These are phyloP conservation scores for Salix arbutifolia DNA, from an alignment of 345 rosid genomes.

Conservation along the genomic window DNA sequence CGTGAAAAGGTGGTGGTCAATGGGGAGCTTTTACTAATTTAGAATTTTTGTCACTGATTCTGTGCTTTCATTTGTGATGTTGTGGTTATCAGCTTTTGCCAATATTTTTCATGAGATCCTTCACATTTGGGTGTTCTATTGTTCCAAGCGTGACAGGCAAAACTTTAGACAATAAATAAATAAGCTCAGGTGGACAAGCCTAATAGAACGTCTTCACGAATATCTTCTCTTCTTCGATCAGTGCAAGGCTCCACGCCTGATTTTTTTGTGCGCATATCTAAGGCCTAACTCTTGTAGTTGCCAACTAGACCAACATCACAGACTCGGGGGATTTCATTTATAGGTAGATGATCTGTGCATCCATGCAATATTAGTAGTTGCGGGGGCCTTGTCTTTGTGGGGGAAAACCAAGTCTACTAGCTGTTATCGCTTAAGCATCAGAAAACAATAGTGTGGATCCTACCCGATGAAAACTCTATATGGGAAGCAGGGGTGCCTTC, in stretches of 20 bases:
- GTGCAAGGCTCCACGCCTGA: not conserved
- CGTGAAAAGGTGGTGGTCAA: not conserved
- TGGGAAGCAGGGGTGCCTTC: constrained; percentile 57
- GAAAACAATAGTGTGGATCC: not conserved
- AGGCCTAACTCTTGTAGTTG: not conserved
- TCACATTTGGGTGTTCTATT: not conserved
- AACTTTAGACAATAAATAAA: not conserved
- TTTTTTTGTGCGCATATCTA: not conserved
- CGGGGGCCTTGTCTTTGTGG: not conserved
- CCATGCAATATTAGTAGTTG: not conserved
- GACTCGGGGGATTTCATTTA: not conserved
- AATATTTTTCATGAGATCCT: not conserved
- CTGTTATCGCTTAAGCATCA: not conserved
- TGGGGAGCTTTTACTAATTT: not conserved
- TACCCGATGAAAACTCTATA: constrained; percentile 20
- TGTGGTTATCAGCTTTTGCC: not conserved
- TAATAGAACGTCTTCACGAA: not conserved
- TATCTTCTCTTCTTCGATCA: not conserved
- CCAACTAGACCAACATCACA: not conserved
- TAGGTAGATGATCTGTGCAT: not conserved
- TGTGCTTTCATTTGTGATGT: not conserved
- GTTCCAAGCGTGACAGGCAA: not conserved
- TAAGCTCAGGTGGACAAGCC: not conserved
- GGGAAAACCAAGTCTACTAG: not conserved
- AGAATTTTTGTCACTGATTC: not conserved